Evolutionary conservation across 2,329 filamentous ascomycete genomes (phyloP).

Genomic region (Ophiognomonia clavigignenti-juglandacearum): DNA sequence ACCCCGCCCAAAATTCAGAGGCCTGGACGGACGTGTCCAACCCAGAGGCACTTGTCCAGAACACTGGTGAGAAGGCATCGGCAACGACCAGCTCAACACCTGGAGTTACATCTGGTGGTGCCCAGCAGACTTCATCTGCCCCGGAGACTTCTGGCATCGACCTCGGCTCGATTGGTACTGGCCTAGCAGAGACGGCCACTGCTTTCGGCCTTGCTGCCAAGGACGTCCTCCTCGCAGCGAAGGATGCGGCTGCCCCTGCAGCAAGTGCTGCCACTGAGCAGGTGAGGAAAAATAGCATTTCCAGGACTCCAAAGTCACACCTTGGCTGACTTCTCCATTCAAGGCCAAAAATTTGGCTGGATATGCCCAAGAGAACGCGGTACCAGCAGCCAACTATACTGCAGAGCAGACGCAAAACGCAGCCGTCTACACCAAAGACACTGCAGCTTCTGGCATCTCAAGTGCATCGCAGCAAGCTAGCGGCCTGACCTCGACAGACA

Average conservation of each 20-base stretch:
- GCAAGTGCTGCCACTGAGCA: conserved; percentile 4
- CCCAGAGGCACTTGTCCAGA: no score
- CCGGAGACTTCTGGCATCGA: neutral
- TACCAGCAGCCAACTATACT: neutral
- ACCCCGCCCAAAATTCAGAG: neutral
- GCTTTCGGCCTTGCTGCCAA: conserved; percentile 1
- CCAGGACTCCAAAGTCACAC: neutral
- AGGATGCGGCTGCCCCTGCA: conserved; percentile 4
- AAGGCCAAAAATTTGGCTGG: conserved; percentile 2
- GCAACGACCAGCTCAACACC: neutral
- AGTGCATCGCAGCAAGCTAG: neutral
- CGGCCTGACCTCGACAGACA: neutral
- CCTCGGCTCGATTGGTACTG: neutral
- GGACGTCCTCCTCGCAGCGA: conserved; percentile 2
- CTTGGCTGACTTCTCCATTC: neutral
- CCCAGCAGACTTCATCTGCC: neutral
- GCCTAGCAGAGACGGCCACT: neutral
- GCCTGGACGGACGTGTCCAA: no score
- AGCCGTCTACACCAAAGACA: conserved; percentile 1
- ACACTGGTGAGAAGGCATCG: neutral
- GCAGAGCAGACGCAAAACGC: conserved; percentile 1
- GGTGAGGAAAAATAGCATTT: neutral
- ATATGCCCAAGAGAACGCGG: neutral
- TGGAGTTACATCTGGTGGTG: neutral
- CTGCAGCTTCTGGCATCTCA: neutral